These are phyloP conservation scores for Sporothrix euskadiensis DNA, from an alignment of 2,329 filamentous ascomycete genomes.

Conservation along the genomic window DNA sequence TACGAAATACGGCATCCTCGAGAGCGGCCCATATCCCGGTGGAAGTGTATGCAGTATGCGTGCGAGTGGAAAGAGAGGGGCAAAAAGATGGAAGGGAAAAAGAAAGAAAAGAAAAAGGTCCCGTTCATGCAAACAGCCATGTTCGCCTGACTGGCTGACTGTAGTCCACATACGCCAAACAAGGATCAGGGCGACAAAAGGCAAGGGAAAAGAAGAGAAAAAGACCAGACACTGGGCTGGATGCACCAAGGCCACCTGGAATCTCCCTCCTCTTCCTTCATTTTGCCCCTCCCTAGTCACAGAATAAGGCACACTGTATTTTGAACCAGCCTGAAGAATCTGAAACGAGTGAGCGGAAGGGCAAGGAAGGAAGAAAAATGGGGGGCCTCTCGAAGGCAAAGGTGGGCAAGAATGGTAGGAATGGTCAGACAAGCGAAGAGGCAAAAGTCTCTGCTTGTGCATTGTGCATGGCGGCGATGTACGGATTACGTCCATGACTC, in stretches of 20 bases:
- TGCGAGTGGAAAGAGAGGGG: background rate
- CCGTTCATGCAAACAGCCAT: background rate
- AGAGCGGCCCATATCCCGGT: background rate
- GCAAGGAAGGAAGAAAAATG: background rate
- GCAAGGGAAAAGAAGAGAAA: background rate
- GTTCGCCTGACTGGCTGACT: background rate
- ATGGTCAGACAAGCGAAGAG: background rate
- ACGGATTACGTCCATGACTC: background rate
- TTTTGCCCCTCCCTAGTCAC: background rate
- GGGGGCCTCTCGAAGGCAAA: background rate
- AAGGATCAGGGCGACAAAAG: background rate
- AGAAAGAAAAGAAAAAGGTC: background rate
- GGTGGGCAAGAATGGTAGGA: background rate
- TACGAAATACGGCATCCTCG: background rate
- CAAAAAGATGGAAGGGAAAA: background rate
- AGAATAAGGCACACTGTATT: background rate
- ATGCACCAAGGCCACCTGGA: background rate
- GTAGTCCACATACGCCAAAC: background rate
- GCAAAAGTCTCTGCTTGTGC: constrained; percentile 5
- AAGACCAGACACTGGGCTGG: background rate
- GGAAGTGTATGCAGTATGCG: background rate
- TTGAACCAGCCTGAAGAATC: constrained; percentile 15
- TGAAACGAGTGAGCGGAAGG: constrained; percentile 17
- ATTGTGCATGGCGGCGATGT: background rate
- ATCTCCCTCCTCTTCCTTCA: background rate